A percentile compares a stretch with the other conserved stretches of the same genome.
phyloP scores from a whole-genome alignment of 192 early-diverging fungal genomes.

The Backusella morwellensis region DNA sequence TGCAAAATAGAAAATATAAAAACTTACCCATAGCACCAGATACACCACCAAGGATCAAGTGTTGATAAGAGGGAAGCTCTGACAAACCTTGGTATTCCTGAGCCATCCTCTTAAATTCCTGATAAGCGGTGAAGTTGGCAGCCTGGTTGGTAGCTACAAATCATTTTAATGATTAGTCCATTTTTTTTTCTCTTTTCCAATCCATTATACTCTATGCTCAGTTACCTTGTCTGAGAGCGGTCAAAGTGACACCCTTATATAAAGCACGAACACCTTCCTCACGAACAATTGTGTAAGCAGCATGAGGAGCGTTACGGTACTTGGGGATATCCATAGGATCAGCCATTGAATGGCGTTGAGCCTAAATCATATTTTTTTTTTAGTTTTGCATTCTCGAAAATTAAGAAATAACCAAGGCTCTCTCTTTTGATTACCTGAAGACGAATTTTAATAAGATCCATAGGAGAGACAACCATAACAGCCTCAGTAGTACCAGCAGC shows the following conservation, averaged over 20 bases:
- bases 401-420: not conserved
- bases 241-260: constrained; percentile 94
- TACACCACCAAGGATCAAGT: constrained; percentile 85
- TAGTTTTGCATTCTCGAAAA: not conserved
- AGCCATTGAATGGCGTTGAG: constrained; percentile 92
- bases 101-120: constrained; percentile 83
- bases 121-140: constrained; percentile 98
- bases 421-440: constrained; percentile 54
- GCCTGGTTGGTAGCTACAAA: constrained; percentile 90
- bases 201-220: not conserved
- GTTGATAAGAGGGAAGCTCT: constrained; percentile 90
- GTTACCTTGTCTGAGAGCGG: constrained; percentile 85
- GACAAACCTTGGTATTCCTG: constrained; percentile 65
- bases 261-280: constrained; percentile 87
- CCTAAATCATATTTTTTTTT: constrained; percentile 23
- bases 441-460: constrained; percentile 99
- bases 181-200: not conserved
- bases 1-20: not conserved
- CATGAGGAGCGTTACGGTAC: constrained; percentile 93
- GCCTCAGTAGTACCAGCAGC: constrained; percentile 93
- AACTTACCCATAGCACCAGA: constrained; percentile 74
- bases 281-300: constrained; percentile 86
- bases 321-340: constrained; percentile 96
- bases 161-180: constrained; percentile 1
- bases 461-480: constrained; percentile 92